These are phyloP conservation scores for Bondarzewia mesenterica DNA, from an alignment of 1,284 basidiomycete genomes.

Conservation along the genomic window DNA sequence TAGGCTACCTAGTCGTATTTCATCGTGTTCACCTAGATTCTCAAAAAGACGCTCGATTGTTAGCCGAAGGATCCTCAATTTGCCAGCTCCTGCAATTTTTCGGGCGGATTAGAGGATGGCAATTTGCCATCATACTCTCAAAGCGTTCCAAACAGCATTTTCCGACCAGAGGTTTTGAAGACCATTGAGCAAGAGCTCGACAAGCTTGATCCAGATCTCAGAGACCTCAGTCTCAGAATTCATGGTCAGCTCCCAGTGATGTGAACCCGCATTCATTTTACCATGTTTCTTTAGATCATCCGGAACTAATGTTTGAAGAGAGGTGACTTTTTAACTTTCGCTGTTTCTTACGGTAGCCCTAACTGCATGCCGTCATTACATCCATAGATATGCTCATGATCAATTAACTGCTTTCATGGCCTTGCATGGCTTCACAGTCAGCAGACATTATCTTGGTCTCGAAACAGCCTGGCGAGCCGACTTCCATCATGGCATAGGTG, in stretches of 20 bases:
- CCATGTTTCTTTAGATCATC: too few relatives aligned
- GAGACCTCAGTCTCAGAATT: constrained; percentile 59
- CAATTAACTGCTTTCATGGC: constrained; percentile 47
- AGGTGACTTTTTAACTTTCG: constrained; percentile 26
- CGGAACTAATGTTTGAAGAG: constrained; percentile 52
- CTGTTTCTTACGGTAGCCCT: neutral
- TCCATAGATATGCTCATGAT: constrained; percentile 43
- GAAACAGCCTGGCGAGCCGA: constrained; percentile 74
- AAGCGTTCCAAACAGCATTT: too few relatives aligned
- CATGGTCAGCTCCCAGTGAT: constrained; percentile 34
- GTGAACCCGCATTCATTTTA: constrained; percentile 23
- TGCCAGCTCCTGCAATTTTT: too few relatives aligned
- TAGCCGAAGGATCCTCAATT: too few relatives aligned
- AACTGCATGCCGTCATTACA: neutral
- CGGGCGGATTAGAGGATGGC: too few relatives aligned
- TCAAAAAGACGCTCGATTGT: too few relatives aligned
- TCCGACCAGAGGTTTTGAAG: constrained; percentile 31
- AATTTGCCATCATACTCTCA: too few relatives aligned
- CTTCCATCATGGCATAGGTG: constrained; percentile 50
- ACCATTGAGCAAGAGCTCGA: constrained; percentile 52
- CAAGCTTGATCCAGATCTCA: constrained; percentile 43
- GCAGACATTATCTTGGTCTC: constrained; percentile 48
- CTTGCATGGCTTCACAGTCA: constrained; percentile 55
- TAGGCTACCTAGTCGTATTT: too few relatives aligned
- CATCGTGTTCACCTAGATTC: too few relatives aligned